These are phyloP conservation scores for Fusarium equiseti DNA, from an alignment of 2,329 filamentous ascomycete species.

Conservation along the genomic window DNA sequence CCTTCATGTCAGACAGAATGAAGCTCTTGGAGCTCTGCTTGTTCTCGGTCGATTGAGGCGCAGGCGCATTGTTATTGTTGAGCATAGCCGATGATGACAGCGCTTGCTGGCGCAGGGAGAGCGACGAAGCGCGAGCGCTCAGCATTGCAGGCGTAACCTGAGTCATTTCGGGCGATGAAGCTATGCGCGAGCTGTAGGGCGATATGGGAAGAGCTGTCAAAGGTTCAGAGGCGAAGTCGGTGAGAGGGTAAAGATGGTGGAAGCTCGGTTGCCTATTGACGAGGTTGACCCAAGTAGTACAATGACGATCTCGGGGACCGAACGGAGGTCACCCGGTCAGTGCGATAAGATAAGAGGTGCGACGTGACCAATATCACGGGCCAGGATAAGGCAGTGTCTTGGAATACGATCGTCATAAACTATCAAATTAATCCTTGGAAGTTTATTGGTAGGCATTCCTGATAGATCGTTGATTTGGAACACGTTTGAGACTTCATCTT, in stretches of 20 bases:
- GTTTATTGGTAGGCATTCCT: background rate
- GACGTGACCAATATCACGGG: constrained; percentile 21
- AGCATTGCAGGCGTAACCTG: constrained; percentile 60
- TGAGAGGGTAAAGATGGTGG: constrained; percentile 1
- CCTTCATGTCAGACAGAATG: constrained; percentile 58
- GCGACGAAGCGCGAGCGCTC: constrained; percentile 58
- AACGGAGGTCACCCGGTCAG: constrained; percentile 39
- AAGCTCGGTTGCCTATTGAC: constrained; percentile 21
- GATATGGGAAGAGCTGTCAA: background rate
- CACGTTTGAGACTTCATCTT: background rate
- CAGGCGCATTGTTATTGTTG: constrained; percentile 45
- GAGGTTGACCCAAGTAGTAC: constrained; percentile 17
- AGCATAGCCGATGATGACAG: constrained; percentile 45
- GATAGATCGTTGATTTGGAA: background rate
- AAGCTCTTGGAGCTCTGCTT: constrained; percentile 58
- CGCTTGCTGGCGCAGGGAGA: constrained; percentile 59
- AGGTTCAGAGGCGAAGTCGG: background rate
- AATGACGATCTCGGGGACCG: constrained; percentile 35
- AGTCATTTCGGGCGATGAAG: constrained; percentile 54
- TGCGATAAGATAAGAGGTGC: constrained; percentile 34
- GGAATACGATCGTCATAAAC: background rate
- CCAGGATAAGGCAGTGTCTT: constrained; percentile 2
- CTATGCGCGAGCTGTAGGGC: constrained; percentile 17
- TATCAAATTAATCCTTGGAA: background rate
- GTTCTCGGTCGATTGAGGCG: constrained; percentile 38